Conservation (phyloP, 23 red algal genomes). For the Gracilariopsis chorda region DNA sequence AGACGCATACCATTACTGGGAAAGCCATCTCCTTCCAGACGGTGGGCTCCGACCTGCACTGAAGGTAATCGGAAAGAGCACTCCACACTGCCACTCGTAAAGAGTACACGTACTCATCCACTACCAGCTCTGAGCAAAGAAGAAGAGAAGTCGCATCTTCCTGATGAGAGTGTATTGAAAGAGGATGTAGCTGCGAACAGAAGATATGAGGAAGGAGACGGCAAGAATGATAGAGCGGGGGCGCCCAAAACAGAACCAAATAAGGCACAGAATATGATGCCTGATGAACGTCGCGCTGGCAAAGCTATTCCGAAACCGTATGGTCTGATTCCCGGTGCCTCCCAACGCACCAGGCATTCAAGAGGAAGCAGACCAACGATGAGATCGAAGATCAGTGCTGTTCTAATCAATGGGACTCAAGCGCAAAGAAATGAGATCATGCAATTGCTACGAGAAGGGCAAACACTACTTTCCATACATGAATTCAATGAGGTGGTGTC, state of each 20-base stretch:
- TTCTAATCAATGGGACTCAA: neutral
- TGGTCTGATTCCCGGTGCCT: neutral
- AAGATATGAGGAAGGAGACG: neutral
- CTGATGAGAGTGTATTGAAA: too few species aligned
- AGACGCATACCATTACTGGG: neutral
- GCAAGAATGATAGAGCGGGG: neutral
- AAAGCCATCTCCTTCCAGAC: neutral
- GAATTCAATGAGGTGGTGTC: slow-evolving; percentile 40
- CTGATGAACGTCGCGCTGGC: neutral
- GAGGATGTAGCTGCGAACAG: too few species aligned
- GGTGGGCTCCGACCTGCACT: neutral
- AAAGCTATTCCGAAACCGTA: neutral
- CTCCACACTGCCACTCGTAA: neutral
- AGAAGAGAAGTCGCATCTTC: too few species aligned
- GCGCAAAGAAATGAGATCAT: neutral
- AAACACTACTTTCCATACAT: neutral
- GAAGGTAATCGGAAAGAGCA: neutral
- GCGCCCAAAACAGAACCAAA: neutral
- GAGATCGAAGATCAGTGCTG: neutral
- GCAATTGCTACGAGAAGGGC: neutral
- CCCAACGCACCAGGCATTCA: neutral
- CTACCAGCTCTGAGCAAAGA: neutral
- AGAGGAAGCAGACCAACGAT: neutral
- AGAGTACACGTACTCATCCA: neutral
- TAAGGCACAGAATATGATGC: neutral